These are phyloP conservation scores for Penicillium crustosum DNA, from an alignment of 2,329 filamentous ascomycete species.

Conservation along the genomic window DNA sequence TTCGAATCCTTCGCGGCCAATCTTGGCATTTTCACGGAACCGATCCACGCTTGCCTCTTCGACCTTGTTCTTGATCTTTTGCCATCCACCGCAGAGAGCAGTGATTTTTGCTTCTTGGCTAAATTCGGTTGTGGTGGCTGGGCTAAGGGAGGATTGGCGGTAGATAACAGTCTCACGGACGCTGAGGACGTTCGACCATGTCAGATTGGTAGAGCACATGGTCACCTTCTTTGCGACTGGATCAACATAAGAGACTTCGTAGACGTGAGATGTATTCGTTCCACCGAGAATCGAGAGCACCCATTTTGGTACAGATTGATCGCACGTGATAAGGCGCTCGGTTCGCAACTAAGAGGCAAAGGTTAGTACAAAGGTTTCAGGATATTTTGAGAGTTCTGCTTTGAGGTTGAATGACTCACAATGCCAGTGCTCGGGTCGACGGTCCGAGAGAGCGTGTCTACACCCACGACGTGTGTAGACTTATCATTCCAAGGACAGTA, in stretches of 20 bases:
- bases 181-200: conserved; percentile 83
- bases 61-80: conserved; percentile 93
- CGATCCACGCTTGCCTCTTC: conserved; percentile 86
- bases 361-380: conserved; percentile 12
- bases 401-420: conserved; percentile 47
- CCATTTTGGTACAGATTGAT: conserved; percentile 51
- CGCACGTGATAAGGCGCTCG: conserved; percentile 61
- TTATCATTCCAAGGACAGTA: conserved; percentile 99
- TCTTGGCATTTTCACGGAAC: conserved; percentile 87
- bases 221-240: conserved; percentile 80
- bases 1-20: conserved; percentile 93
- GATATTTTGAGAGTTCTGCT: not conserved
- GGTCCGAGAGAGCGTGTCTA: conserved; percentile 81
- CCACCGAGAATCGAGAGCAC: conserved; percentile 76
- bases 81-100: conserved; percentile 92
- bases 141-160: conserved; percentile 57
- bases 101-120: conserved; percentile 89
- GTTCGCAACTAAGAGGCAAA: conserved; percentile 59
- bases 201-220: conserved; percentile 95
- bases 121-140: conserved; percentile 69
- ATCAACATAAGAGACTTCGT: conserved; percentile 95
- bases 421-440: conserved; percentile 66
- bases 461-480: conserved; percentile 92
- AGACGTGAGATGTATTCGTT: conserved; percentile 80
- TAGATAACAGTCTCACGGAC: conserved; percentile 94